A percentile compares a stretch with the other conserved stretches of the same genome.
Evolutionary conservation across 2,329 filamentous ascomycete genomes (phyloP).

Genomic region (Xylariomycetidae sp.): DNA sequence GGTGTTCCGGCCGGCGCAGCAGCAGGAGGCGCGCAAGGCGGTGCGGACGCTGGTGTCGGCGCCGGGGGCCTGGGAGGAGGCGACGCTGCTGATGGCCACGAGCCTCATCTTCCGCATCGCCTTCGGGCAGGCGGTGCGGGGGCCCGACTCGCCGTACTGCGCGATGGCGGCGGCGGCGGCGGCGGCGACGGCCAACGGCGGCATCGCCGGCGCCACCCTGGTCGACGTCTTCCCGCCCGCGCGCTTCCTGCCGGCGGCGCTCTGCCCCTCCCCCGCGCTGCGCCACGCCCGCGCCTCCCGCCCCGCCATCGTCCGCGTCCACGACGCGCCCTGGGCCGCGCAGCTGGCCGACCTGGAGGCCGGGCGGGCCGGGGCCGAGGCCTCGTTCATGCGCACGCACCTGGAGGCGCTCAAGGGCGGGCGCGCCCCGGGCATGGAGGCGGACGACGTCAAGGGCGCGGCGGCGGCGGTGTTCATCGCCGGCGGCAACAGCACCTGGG

Average conservation of each 20-base stretch:
- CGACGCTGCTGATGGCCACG: constrained; percentile 18
- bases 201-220: constrained; percentile 29
- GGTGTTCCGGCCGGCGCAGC: constrained; percentile 20
- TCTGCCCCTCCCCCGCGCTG: constrained; percentile 15
- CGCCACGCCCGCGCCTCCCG: constrained; percentile 9
- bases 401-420: constrained; percentile 43
- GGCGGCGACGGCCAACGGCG: constrained; percentile 10
- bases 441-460: neutral
- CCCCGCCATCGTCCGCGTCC: constrained; percentile 5
- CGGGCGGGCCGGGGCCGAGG: constrained; percentile 1
- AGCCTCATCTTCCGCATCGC: constrained; percentile 13
- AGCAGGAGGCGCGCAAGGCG: constrained; percentile 11
- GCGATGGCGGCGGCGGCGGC: constrained; percentile 11
- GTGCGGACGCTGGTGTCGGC: constrained; percentile 4
- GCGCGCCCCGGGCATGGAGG: constrained; percentile 24
- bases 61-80: constrained; percentile 10
- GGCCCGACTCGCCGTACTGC: too few relatives aligned
- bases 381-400: constrained; percentile 10
- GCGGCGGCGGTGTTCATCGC: constrained; percentile 7
- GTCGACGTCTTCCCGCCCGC: constrained; percentile 44
- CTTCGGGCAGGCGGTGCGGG: constrained; percentile 15
- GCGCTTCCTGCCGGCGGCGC: constrained; percentile 34
- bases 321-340: constrained; percentile 9
- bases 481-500: constrained; percentile 26
- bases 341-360: constrained; percentile 8